phyloP scores from a whole-genome alignment of 2,329 filamentous ascomycete species.

The Dactylellina sp. region DNA sequence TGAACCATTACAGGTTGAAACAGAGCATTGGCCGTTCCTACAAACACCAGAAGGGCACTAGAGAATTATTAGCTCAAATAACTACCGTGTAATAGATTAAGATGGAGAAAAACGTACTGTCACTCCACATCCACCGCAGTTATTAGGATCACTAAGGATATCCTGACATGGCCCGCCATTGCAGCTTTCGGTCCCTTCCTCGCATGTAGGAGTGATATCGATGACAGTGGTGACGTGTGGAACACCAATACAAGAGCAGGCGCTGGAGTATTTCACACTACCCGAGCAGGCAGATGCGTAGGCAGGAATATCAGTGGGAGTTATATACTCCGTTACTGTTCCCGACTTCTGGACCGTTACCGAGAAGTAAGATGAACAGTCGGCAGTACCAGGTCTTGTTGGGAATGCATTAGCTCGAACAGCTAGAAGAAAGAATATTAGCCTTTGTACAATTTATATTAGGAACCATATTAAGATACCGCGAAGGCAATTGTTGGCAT shows the following conservation, averaged over 20 bases:
- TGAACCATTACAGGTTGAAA: constrained; percentile 18
- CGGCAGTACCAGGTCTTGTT: constrained; percentile 20
- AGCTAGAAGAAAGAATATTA: neutral
- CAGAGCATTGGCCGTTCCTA: constrained; percentile 14
- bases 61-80: neutral
- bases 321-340: constrained; percentile 3
- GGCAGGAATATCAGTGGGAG: constrained; percentile 43
- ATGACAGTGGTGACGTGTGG: constrained; percentile 57
- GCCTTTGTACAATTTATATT: neutral
- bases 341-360: neutral
- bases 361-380: constrained; percentile 24
- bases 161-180: constrained; percentile 18
- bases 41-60: constrained; percentile 21
- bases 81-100: neutral
- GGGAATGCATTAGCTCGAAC: constrained; percentile 20
- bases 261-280: constrained; percentile 58
- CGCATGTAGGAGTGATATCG: constrained; percentile 10
- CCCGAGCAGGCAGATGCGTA: constrained; percentile 60
- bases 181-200: constrained; percentile 12
- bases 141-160: constrained; percentile 20
- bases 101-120: neutral
- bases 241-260: constrained; percentile 60
- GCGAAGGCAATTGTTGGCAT: constrained; percentile 24
- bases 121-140: constrained; percentile 20
- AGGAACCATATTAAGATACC: constrained; percentile 3